A percentile compares a stretch with the other conserved stretches of the same genome.
Evolutionary conservation across 2,329 filamentous ascomycete species (phyloP).

Genomic region (Ambrosiella cleistominuta): DNA sequence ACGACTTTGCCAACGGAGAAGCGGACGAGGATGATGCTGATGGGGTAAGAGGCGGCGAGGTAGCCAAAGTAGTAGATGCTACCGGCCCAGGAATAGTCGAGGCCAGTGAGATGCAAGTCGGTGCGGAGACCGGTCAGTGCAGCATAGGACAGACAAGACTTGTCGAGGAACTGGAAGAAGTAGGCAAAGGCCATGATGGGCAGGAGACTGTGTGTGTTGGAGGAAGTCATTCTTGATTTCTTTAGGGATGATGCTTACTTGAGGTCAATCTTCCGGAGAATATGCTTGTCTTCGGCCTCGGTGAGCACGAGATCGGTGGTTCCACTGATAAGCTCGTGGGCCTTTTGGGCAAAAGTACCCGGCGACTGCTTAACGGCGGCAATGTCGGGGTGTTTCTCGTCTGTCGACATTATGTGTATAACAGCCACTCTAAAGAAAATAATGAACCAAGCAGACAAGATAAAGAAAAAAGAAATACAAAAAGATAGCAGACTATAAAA

Average conservation of each 20-base stretch:
- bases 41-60: slow-evolving; percentile 20
- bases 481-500: neutral
- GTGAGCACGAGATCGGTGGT: slow-evolving; percentile 18
- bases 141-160: slow-evolving; percentile 35
- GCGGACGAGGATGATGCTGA: slow-evolving; percentile 16
- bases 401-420: neutral
- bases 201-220: slow-evolving; percentile 25
- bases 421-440: neutral
- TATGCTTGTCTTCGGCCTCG: slow-evolving; percentile 25
- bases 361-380: neutral
- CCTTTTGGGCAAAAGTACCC: neutral
- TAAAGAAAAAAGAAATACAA: neutral
- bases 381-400: neutral
- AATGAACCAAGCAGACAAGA: neutral
- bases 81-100: slow-evolving; percentile 33
- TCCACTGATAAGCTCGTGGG: slow-evolving; percentile 22
- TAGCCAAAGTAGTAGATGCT: slow-evolving; percentile 36
- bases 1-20: slow-evolving; percentile 18
- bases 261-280: slow-evolving; percentile 41
- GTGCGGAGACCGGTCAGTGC: slow-evolving; percentile 30
- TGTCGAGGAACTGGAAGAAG: slow-evolving; percentile 44
- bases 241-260: slow-evolving; percentile 24
- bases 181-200: slow-evolving; percentile 35
- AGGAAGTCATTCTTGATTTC: slow-evolving; percentile 16
- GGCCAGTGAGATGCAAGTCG: slow-evolving; percentile 28